These are phyloP conservation scores for Physcomitrium patens DNA, from an alignment of 225 moss, liverwort and hornwort species.

Conservation along the genomic window DNA sequence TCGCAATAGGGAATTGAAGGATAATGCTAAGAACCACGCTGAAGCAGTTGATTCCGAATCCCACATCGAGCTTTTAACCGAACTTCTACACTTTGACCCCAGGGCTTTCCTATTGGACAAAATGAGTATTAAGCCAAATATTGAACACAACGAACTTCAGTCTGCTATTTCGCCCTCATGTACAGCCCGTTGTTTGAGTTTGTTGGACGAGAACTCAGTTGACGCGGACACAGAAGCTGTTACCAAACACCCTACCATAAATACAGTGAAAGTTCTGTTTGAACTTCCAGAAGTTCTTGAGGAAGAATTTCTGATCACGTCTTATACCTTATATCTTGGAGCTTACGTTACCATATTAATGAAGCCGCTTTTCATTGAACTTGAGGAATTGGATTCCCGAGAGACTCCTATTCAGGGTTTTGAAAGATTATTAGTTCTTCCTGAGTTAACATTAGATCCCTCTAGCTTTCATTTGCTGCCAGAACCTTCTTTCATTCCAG, in stretches of 20 bases:
- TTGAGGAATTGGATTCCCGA: constrained; percentile 36
- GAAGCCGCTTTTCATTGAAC: constrained; percentile 33
- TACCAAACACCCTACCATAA: constrained; percentile 16
- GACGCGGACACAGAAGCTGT: background rate
- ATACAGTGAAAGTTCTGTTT: constrained; percentile 17
- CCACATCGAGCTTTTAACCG: constrained; percentile 22
- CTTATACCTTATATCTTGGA: constrained; percentile 29
- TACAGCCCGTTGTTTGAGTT: constrained; percentile 21
- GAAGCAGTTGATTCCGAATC: constrained; percentile 15
- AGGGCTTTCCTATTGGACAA: constrained; percentile 36
- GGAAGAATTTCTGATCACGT: constrained; percentile 15
- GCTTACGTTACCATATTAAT: constrained; percentile 31
- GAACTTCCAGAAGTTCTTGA: constrained; percentile 52
- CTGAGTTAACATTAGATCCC: constrained; percentile 52
- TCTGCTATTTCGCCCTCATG: constrained; percentile 28
- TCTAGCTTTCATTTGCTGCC: constrained; percentile 49
- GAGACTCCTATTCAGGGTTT: constrained; percentile 28
- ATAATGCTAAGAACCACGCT: constrained; percentile 24
- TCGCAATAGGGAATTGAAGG: constrained; percentile 13
- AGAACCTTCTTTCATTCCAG: constrained; percentile 35
- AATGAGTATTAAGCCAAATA: constrained; percentile 21
- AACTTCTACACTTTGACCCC: constrained; percentile 40
- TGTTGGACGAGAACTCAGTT: constrained; percentile 39
- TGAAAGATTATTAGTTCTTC: constrained; percentile 43
- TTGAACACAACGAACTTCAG: constrained; percentile 25